Percentiles rank a stretch among this genome's conserved stretches.
Conservation (phyloP, 306 rosid genomes). For the Aeschynomene evenia region DNA sequence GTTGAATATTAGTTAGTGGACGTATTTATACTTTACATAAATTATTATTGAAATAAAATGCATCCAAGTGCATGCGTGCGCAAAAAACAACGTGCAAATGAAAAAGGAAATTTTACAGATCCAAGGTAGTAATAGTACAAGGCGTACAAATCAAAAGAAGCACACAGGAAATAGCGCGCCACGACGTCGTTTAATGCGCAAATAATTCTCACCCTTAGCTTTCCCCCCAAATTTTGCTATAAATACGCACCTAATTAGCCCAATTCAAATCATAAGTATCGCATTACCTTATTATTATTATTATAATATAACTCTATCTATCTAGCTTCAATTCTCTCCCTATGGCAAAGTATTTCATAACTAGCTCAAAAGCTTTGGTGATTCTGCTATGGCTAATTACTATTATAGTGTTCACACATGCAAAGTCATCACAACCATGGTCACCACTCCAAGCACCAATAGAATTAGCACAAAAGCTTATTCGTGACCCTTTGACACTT, state of each 20-base stretch:
- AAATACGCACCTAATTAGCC: conserved; percentile 4
- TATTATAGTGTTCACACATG: neutral
- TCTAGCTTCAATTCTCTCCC: neutral
- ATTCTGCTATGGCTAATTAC: conserved; percentile 24
- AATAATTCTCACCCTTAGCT: neutral
- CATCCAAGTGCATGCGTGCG: neutral
- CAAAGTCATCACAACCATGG: conserved; percentile 15
- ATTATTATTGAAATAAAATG: no score
- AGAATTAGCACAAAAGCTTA: conserved; percentile 31
- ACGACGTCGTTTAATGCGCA: conserved; percentile 2
- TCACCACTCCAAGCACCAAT: conserved; percentile 35
- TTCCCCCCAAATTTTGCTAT: conserved; percentile 16
- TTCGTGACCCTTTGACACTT: conserved; percentile 43
- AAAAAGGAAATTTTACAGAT: conserved; percentile 38
- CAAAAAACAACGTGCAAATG: conserved; percentile 34
- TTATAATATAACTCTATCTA: no score
- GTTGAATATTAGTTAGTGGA: no score
- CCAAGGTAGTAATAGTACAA: conserved; percentile 22
- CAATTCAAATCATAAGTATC: conserved; percentile 15
- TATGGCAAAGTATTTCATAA: neutral
- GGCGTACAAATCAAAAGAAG: conserved; percentile 26
- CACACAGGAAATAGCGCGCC: neutral
- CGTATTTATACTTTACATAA: no score
- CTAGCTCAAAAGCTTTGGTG: conserved; percentile 6
- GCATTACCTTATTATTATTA: neutral